Conservation (phyloP, 768 basidiomycete species). For the Leccinum rimulosum region DNA sequence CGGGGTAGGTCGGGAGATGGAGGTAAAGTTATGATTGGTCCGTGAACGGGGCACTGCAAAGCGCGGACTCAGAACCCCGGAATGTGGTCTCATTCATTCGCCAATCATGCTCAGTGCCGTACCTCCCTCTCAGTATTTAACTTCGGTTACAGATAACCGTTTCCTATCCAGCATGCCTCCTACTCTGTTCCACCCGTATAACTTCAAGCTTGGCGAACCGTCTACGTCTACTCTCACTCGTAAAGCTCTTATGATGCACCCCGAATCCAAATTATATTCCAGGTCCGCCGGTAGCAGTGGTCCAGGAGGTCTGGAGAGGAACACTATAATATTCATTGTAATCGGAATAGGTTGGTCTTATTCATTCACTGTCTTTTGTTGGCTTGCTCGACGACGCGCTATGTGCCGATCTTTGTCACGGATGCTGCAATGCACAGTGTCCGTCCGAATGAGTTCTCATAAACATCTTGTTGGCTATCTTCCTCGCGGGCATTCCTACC, state of each 20-base stretch:
- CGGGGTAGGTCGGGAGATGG: slow-evolving; percentile 16
- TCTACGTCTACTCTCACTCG: background rate
- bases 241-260: slow-evolving; percentile 1
- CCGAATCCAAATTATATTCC: slow-evolving; percentile 4
- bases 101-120: slow-evolving; percentile 13
- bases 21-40: slow-evolving; percentile 21
- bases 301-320: slow-evolving; percentile 5
- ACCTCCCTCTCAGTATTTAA: slow-evolving; percentile 18
- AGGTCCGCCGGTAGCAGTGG: slow-evolving; percentile 10
- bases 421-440: background rate
- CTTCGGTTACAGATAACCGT: background rate
- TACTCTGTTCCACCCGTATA: slow-evolving; percentile 1
- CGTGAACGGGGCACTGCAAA: slow-evolving; percentile 17
- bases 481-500: background rate
- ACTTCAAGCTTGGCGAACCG: background rate
- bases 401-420: background rate
- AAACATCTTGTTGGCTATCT: background rate
- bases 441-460: background rate
- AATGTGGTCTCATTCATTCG: slow-evolving; percentile 1
- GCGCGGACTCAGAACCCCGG: slow-evolving; percentile 2
- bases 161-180: slow-evolving; percentile 10
- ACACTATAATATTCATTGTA: slow-evolving; percentile 24
- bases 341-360: slow-evolving; percentile 25
- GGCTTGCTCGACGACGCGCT: background rate
- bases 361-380: slow-evolving; percentile 3